These are phyloP conservation scores for Penicillium argentinense DNA, from an alignment of 495 filamentous ascomycete genomes.

Conservation along the genomic window DNA sequence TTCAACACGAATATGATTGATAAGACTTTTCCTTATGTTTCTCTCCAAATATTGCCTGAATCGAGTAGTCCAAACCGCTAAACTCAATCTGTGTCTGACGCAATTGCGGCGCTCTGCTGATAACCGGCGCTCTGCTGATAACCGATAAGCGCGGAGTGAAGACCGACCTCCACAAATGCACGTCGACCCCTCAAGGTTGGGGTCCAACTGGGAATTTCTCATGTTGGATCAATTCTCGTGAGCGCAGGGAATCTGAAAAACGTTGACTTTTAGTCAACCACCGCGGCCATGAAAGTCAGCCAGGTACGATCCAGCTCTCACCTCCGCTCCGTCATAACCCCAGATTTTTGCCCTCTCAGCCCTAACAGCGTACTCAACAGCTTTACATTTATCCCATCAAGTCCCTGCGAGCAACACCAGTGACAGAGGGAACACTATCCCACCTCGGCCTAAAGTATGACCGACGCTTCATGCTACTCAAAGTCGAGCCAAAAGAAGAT, in stretches of 20 bases:
- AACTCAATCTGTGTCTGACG: constrained; percentile 1
- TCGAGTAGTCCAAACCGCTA: background rate
- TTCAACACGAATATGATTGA: constrained; percentile 26
- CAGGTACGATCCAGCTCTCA: constrained; percentile 36
- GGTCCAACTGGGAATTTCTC: background rate
- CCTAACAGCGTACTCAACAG: too few relatives aligned
- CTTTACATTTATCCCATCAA: constrained; percentile 91
- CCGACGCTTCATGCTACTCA: constrained; percentile 75
- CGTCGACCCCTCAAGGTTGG: too few relatives aligned
- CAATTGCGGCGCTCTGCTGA: background rate
- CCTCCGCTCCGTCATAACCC: background rate
- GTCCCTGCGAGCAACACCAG: constrained; percentile 64
- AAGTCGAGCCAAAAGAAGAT: constrained; percentile 39
- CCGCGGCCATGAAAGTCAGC: constrained; percentile 33
- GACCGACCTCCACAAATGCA: background rate
- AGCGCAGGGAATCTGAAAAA: too few relatives aligned
- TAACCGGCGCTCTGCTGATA: constrained; percentile 1
- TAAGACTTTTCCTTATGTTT: constrained; percentile 10
- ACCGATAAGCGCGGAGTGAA: constrained; percentile 7
- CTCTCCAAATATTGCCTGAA: background rate
- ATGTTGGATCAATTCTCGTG: too few relatives aligned
- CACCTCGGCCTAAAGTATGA: constrained; percentile 73
- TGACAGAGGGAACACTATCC: constrained; percentile 57
- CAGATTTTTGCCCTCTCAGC: too few relatives aligned
- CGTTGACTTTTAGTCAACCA: background rate